These are phyloP conservation scores for Endoconidiophora polonica DNA, from an alignment of 2,329 filamentous ascomycete species.

Conservation along the genomic window DNA sequence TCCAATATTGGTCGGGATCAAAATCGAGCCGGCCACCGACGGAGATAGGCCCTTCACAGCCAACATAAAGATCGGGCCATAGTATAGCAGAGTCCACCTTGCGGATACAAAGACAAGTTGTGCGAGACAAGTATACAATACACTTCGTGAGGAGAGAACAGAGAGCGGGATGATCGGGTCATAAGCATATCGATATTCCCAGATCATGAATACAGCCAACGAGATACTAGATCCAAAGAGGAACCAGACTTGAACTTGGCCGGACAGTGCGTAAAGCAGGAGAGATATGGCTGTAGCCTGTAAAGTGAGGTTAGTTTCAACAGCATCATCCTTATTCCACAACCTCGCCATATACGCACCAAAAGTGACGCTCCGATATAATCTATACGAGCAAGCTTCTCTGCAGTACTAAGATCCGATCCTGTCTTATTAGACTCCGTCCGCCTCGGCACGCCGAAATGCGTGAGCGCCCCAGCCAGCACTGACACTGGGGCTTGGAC, in stretches of 20 bases:
- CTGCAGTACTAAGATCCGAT: conserved; percentile 1
- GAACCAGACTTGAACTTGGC: conserved; percentile 40
- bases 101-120: conserved; percentile 67
- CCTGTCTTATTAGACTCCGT: neutral
- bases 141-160: conserved; percentile 51
- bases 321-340: neutral
- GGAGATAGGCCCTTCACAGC: conserved; percentile 55
- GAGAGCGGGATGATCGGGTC: conserved; percentile 62
- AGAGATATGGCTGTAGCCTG: conserved; percentile 49
- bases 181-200: conserved; percentile 44
- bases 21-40: conserved; percentile 53
- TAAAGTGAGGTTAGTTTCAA: conserved; percentile 11
- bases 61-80: conserved; percentile 63
- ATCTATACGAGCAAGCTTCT: conserved; percentile 51
- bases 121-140: conserved; percentile 55
- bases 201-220: conserved; percentile 37
- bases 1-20: conserved; percentile 67
- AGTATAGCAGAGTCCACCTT: conserved; percentile 68
- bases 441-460: conserved; percentile 43
- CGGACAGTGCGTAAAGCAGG: conserved; percentile 55
- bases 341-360: conserved; percentile 24
- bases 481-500: conserved; percentile 50
- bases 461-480: conserved; percentile 42
- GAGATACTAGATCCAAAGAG: conserved; percentile 40
- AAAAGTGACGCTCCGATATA: conserved; percentile 56